A percentile compares a stretch with the other conserved stretches of the same genome.
phyloP scores from a whole-genome alignment of 2,329 filamentous ascomycete species.

The Neonectria ditissima region DNA sequence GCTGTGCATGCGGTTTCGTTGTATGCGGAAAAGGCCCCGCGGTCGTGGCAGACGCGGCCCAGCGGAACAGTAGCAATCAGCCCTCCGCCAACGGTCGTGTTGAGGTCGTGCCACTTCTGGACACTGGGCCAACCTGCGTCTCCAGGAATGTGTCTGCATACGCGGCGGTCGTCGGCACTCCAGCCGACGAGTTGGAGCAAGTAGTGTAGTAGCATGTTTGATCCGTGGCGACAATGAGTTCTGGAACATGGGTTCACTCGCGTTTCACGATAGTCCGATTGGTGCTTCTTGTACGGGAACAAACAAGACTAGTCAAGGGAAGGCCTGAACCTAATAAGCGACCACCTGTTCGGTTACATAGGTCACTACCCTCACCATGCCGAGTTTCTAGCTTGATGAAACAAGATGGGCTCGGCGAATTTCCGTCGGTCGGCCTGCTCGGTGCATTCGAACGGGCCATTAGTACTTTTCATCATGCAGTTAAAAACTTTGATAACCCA shows the following conservation, averaged over 20 bases:
- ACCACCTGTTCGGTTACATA: too few relatives aligned
- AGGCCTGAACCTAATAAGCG: too few relatives aligned
- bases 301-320: background rate
- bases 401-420: background rate
- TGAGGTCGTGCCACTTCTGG: constrained; percentile 2
- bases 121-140: too few relatives aligned
- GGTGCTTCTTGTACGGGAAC: background rate
- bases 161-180: background rate
- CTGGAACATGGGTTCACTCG: background rate
- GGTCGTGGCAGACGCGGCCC: background rate
- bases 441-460: background rate
- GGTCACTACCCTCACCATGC: background rate
- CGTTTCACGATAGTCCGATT: background rate
- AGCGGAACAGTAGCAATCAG: constrained; percentile 10
- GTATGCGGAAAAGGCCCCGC: background rate
- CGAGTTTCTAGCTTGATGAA: background rate
- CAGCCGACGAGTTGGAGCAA: background rate
- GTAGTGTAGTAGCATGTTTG: background rate
- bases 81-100: background rate
- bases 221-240: background rate
- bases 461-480: background rate
- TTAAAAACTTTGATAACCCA: background rate
- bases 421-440: background rate
- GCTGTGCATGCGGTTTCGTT: constrained; percentile 61
- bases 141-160: background rate